phyloP scores from a whole-genome alignment of 768 basidiomycete species.

The Mycena vulgaris region DNA sequence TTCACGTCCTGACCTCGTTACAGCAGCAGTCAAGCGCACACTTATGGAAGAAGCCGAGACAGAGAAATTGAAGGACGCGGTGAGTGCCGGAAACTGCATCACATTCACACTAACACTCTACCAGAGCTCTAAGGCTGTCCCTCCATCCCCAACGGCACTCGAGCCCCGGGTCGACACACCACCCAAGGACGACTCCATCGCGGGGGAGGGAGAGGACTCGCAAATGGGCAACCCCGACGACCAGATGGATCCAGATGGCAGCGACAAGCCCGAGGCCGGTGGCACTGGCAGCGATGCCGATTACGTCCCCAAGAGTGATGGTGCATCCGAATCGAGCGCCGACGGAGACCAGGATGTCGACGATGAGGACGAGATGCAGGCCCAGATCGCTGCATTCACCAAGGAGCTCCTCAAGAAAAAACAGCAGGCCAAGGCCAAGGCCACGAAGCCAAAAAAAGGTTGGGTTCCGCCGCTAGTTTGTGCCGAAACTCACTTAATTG shows the following conservation, averaged over 20 bases:
- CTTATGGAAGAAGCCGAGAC: too few species aligned
- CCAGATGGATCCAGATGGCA: too few species aligned
- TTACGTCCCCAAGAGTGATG: too few species aligned
- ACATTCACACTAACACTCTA: background rate
- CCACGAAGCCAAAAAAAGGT: constrained; percentile 7
- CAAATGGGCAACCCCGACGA: too few species aligned
- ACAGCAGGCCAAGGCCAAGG: background rate
- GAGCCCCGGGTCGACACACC: background rate
- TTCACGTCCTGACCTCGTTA: constrained; percentile 24
- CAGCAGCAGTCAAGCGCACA: constrained; percentile 2
- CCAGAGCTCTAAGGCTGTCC: too few species aligned
- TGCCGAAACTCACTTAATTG: background rate
- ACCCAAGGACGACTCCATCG: background rate
- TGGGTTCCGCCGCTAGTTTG: too few species aligned
- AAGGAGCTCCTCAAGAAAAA: background rate
- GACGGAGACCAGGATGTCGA: background rate
- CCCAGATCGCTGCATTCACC: background rate
- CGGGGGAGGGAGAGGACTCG: background rate
- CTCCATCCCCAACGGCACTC: background rate
- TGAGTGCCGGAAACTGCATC: background rate
- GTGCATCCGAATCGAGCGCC: background rate
- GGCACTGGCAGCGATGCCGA: background rate
- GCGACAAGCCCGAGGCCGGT: background rate
- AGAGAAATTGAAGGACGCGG: too few species aligned
- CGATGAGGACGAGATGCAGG: background rate